Conservation (phyloP, 306 rosid species). For the Prunus persica region Prunus_persica_NCBIv2 NC_034011.1:673001-673500, state of each 20-base stretch:
- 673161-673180: slow-evolving; percentile 89
- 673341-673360: not conserved
- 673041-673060: slow-evolving; percentile 66
- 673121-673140: slow-evolving; percentile 1
- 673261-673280: slow-evolving; percentile 17
- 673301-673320: no score
- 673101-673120: slow-evolving; percentile 18
- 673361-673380: not conserved
- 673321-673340: no score
- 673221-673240: slow-evolving; percentile 68
- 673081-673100: slow-evolving; percentile 20
- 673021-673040: slow-evolving; percentile 90
- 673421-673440: slow-evolving; percentile 95
- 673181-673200: slow-evolving; percentile 87
- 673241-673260: slow-evolving; percentile 9
- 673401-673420: slow-evolving; percentile 93
- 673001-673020: slow-evolving; percentile 87
- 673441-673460: slow-evolving; percentile 83
- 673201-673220: slow-evolving; percentile 86
- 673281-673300: not conserved
- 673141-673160: not conserved
- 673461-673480: slow-evolving; percentile 41
- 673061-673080: slow-evolving; percentile 17
- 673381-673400: not conserved
- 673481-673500: slow-evolving; percentile 28